Conservation (phyloP, 306 rosid species). For the Ormosia emarginata region DNA sequence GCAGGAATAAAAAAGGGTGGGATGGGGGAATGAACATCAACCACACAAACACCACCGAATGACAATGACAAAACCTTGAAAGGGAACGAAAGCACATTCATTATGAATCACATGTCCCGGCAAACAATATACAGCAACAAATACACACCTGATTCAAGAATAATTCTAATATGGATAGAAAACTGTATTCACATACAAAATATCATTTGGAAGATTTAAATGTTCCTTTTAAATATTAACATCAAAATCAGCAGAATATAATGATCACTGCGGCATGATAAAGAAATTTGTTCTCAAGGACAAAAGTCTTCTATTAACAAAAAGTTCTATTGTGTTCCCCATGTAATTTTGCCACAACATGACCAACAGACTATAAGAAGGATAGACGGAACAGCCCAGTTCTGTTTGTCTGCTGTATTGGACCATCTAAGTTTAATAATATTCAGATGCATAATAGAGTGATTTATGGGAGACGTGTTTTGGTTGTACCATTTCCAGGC, state of each 20-base stretch:
- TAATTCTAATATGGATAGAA: background rate
- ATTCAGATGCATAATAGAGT: background rate
- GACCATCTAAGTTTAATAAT: background rate
- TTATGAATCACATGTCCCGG: background rate
- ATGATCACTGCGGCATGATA: background rate
- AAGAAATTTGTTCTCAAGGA: background rate
- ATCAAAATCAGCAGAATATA: background rate
- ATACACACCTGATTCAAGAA: background rate
- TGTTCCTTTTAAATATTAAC: background rate
- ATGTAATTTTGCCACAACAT: background rate
- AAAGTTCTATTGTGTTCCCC: background rate
- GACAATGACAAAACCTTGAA: background rate
- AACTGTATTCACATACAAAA: background rate
- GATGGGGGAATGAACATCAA: background rate
- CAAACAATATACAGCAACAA: background rate
- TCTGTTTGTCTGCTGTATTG: background rate
- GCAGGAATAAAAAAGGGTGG: background rate
- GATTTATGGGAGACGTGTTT: background rate
- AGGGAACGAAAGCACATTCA: background rate
- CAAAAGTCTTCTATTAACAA: background rate
- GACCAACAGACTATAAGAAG: background rate
- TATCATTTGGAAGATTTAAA: background rate
- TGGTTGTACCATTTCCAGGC: conserved; percentile 54
- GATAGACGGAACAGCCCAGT: background rate
- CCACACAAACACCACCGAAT: background rate